These are phyloP conservation scores for Glycine latifolia DNA, from an alignment of 306 rosid genomes.

Conservation along the genomic window DNA sequence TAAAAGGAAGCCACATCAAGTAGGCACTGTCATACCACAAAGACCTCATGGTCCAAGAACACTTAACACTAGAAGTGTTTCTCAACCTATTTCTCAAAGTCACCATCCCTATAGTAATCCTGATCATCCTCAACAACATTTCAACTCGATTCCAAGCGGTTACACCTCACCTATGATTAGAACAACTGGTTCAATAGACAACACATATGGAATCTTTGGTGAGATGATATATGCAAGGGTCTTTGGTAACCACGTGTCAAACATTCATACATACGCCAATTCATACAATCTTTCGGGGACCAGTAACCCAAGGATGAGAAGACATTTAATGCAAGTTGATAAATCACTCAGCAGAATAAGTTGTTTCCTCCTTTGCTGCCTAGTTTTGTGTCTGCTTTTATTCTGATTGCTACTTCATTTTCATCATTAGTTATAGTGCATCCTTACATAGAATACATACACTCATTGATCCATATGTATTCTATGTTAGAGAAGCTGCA, in stretches of 20 bases:
- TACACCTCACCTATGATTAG: constrained; percentile 52
- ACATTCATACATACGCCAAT: constrained; percentile 63
- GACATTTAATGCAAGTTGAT: constrained; percentile 76
- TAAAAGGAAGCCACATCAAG: constrained; percentile 47
- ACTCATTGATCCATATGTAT: constrained; percentile 42
- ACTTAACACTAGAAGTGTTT: constrained; percentile 37
- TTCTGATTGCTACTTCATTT: constrained; percentile 56
- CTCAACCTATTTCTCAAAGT: constrained; percentile 49
- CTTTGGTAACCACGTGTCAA: constrained; percentile 64
- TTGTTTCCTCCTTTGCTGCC: constrained; percentile 76
- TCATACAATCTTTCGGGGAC: constrained; percentile 60
- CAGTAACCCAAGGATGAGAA: constrained; percentile 70
- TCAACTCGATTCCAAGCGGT: constrained; percentile 46
- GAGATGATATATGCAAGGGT: constrained; percentile 73
- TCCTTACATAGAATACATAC: constrained; percentile 48
- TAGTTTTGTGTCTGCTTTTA: constrained; percentile 70
- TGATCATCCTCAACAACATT: constrained; percentile 43
- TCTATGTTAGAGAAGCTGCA: constrained; percentile 37
- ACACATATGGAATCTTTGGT: constrained; percentile 63
- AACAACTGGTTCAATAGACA: constrained; percentile 53
- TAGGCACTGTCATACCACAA: constrained; percentile 62
- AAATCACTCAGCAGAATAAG: constrained; percentile 75
- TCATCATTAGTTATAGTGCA: constrained; percentile 25
- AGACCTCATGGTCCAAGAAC: constrained; percentile 70
- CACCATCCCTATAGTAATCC: constrained; percentile 48